These are phyloP conservation scores for Mollisiaceae sp. DNA, from an alignment of 2,329 filamentous ascomycete species.

Conservation along the genomic window DNA sequence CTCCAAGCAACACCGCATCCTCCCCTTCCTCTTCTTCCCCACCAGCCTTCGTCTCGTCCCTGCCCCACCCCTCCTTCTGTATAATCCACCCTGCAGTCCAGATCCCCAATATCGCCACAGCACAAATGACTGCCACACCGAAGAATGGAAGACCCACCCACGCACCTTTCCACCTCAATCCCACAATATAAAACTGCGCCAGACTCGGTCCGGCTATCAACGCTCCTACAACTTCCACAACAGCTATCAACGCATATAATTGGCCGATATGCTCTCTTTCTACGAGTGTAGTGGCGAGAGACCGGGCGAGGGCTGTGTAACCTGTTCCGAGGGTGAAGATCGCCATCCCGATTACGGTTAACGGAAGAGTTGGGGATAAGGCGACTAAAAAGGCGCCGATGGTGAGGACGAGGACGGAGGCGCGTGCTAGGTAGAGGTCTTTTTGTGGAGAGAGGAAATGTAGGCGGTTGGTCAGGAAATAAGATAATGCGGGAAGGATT, in stretches of 20 bases:
- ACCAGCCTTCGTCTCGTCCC: neutral
- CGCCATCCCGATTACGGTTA: conserved; percentile 34
- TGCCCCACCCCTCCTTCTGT: conserved; percentile 7
- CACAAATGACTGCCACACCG: conserved; percentile 25
- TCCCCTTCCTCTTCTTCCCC: conserved; percentile 6
- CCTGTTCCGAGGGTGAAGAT: conserved; percentile 39
- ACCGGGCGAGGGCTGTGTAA: conserved; percentile 29
- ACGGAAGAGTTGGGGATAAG: conserved; percentile 29
- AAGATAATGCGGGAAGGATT: conserved; percentile 35
- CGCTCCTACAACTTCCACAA: conserved; percentile 36
- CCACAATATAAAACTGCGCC: conserved; percentile 34
- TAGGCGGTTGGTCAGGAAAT: conserved; percentile 27
- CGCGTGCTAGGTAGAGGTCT: conserved; percentile 36
- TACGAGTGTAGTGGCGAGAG: conserved; percentile 37
- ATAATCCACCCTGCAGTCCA: conserved; percentile 30
- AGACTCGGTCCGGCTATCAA: conserved; percentile 35
- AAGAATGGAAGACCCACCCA: conserved; percentile 41
- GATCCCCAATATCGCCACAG: conserved; percentile 26
- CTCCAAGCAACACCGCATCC: neutral
- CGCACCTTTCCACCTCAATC: conserved; percentile 32
- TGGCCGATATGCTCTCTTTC: conserved; percentile 37
- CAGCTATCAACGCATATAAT: conserved; percentile 36
- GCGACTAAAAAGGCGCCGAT: conserved; percentile 34
- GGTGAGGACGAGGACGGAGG: conserved; percentile 31
- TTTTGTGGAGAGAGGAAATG: conserved; percentile 31